phyloP scores from a whole-genome alignment of 2,329 filamentous ascomycete genomes.

The Xylariaceae sp. region DNA sequence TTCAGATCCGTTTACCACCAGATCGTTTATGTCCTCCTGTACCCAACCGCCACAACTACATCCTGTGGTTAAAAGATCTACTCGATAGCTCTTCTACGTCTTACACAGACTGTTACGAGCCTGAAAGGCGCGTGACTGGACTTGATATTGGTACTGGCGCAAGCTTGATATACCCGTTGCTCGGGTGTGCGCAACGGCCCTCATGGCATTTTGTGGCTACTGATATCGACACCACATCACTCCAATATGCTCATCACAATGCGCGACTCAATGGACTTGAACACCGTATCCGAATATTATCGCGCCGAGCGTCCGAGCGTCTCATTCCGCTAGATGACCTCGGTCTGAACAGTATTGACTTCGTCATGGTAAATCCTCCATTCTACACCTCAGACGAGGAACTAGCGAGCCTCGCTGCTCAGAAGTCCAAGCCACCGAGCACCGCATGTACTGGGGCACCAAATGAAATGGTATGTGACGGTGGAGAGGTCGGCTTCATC shows the following conservation, averaged over 20 bases:
- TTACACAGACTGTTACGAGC: slow-evolving; percentile 37
- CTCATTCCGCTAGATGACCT: slow-evolving; percentile 63
- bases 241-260: slow-evolving; percentile 64
- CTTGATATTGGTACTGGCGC: slow-evolving; percentile 89
- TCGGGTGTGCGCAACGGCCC: slow-evolving; percentile 66
- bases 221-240: slow-evolving; percentile 72
- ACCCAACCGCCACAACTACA: slow-evolving; percentile 75
- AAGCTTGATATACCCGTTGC: slow-evolving; percentile 84
- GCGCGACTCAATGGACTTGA: slow-evolving; percentile 62
- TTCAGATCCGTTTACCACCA: slow-evolving; percentile 66
- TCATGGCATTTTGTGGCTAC: slow-evolving; percentile 71
- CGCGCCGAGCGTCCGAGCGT: slow-evolving; percentile 45
- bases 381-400: slow-evolving; percentile 79
- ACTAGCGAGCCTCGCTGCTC: slow-evolving; percentile 58
- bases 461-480: slow-evolving; percentile 79
- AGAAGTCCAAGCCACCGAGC: slow-evolving; percentile 65
- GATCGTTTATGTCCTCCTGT: slow-evolving; percentile 86
- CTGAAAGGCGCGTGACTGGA: slow-evolving; percentile 55
- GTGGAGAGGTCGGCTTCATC: slow-evolving; percentile 76
- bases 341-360: slow-evolving; percentile 57
- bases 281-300: slow-evolving; percentile 60
- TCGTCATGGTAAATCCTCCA: slow-evolving; percentile 91
- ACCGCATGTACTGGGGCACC: slow-evolving; percentile 73
- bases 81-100: slow-evolving; percentile 67
- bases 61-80: slow-evolving; percentile 81